Percentiles rank a stretch among this genome's conserved stretches.
Conservation (phyloP, 441 rosid genomes). For the Manihot esculenta region DNA sequence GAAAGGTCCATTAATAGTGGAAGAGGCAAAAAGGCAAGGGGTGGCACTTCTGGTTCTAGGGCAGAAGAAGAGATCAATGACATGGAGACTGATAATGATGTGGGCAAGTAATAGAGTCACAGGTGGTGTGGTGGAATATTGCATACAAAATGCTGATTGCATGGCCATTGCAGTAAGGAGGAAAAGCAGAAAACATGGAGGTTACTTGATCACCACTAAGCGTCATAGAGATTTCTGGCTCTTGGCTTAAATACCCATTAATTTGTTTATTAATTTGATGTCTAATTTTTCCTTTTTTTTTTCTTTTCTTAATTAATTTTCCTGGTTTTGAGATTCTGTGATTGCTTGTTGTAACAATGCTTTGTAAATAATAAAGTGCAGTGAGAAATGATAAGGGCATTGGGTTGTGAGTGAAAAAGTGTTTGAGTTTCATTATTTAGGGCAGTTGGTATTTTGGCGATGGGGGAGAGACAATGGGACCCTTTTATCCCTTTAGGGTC, state of each 20-base stretch:
- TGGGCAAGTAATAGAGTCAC: slow-evolving; percentile 54
- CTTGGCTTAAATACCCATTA: slow-evolving; percentile 42
- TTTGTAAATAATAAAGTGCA: slow-evolving; percentile 26
- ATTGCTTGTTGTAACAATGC: slow-evolving; percentile 9
- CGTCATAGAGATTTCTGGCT: slow-evolving; percentile 98
- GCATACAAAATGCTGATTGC: slow-evolving; percentile 76
- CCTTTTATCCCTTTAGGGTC: slow-evolving; percentile 20
- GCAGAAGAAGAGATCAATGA: slow-evolving; percentile 64
- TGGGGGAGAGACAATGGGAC: slow-evolving; percentile 22
- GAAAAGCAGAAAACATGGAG: slow-evolving; percentile 77
- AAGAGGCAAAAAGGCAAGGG: slow-evolving; percentile 69
- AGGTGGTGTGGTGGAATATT: slow-evolving; percentile 61
- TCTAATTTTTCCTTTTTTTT: background rate
- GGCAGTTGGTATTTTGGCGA: background rate
- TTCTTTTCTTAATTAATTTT: background rate
- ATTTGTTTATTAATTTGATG: background rate
- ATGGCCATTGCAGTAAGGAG: slow-evolving; percentile 90
- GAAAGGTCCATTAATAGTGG: slow-evolving; percentile 75
- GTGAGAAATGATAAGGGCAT: slow-evolving; percentile 6
- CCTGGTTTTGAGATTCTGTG: background rate
- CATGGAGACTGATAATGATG: slow-evolving; percentile 80
- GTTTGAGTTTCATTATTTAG: slow-evolving; percentile 12
- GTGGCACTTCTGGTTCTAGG: slow-evolving; percentile 66
- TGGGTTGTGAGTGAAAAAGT: slow-evolving; percentile 18
- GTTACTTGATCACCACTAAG: slow-evolving; percentile 86